Percentiles rank a stretch among this genome's conserved stretches.
These are phyloP conservation scores for Ustilago sp. DNA, from an alignment of 1,284 basidiomycete genomes.

Conservation along the genomic window DNA sequence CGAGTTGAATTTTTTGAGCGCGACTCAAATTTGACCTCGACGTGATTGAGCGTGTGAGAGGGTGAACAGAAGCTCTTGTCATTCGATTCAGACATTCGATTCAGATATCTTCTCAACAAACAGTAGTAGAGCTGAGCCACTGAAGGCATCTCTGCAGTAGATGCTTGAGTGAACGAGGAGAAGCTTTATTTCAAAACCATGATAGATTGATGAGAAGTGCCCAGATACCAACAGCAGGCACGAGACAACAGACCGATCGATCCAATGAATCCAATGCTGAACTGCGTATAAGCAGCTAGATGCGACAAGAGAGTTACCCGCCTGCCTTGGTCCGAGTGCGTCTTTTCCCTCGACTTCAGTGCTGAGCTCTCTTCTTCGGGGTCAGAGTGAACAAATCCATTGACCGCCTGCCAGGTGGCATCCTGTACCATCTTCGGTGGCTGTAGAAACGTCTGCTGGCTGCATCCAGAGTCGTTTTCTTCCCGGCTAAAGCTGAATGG, in stretches of 20 bases:
- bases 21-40: conserved; percentile 28
- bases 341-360: neutral
- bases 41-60: conserved; percentile 13
- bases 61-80: neutral
- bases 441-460: conserved; percentile 16
- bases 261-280: neutral
- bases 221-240: neutral
- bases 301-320: neutral
- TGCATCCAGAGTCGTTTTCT: conserved; percentile 8
- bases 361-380: neutral
- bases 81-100: neutral
- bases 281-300: conserved; percentile 5
- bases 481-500: neutral
- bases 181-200: conserved; percentile 1
- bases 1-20: conserved; percentile 11
- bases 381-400: conserved; percentile 1
- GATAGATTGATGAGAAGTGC: neutral
- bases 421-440: neutral
- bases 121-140: neutral
- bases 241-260: neutral
- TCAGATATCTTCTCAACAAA: no score
- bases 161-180: conserved; percentile 1
- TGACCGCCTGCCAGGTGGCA: neutral
- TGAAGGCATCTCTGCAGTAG: neutral
- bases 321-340: neutral